Conservation (phyloP, 169 alveolate genomes). For the Cryptosporidium ubiquitum region DNA sequence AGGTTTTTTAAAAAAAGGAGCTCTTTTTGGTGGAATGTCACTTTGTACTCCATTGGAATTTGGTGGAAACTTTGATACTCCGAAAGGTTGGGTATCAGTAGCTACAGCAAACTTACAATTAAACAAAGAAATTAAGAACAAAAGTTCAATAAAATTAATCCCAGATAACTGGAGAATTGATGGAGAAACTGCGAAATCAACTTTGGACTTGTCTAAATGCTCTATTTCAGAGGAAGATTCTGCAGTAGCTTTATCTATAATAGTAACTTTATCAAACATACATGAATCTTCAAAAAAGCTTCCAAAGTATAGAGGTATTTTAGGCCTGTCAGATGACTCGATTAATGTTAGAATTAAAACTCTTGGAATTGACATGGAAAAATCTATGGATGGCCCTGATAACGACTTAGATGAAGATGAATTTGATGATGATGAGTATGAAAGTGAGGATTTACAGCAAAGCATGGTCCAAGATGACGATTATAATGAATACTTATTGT, state of each 20-base stretch:
- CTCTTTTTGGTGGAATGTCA: conserved; percentile 63
- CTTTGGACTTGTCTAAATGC: conserved; percentile 21
- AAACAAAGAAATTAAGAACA: conserved; percentile 37
- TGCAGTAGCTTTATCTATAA: conserved; percentile 14
- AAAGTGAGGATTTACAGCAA: conserved; percentile 8
- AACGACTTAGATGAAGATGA: conserved; percentile 13
- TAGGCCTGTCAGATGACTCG: conserved; percentile 39
- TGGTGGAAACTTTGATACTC: conserved; percentile 54
- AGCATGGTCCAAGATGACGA: background rate
- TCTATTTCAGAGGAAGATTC: conserved; percentile 1
- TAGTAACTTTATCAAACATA: conserved; percentile 49
- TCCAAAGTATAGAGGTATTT: conserved; percentile 29
- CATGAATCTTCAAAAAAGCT: background rate
- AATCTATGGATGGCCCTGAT: background rate
- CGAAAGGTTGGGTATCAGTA: conserved; percentile 65
- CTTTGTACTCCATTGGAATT: conserved; percentile 60
- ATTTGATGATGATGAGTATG: background rate
- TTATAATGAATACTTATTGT: conserved; percentile 16
- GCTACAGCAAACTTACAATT: conserved; percentile 50
- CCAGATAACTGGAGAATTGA: conserved; percentile 63
- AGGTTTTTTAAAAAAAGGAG: conserved; percentile 64
- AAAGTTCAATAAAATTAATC: conserved; percentile 31
- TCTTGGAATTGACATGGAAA: background rate
- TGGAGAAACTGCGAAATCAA: background rate
- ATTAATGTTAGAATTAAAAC: conserved; percentile 67